These are phyloP conservation scores for Parietaria judaica DNA, from an alignment of 306 rosid species.

Conservation along the genomic window DNA sequence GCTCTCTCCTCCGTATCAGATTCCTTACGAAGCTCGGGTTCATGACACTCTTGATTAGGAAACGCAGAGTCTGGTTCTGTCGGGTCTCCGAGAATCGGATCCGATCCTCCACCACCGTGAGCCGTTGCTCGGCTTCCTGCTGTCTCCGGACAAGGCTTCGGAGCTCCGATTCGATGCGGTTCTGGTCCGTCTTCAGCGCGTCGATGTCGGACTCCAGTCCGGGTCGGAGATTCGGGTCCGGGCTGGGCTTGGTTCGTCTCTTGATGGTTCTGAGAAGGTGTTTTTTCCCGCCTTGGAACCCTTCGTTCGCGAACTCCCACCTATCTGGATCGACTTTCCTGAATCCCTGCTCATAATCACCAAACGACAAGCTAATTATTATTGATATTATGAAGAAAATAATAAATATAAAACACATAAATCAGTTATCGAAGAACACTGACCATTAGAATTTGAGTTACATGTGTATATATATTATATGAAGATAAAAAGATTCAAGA, in stretches of 20 bases:
- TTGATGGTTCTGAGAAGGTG: slow-evolving; percentile 79
- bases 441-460: too few species aligned
- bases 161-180: slow-evolving; percentile 46
- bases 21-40: slow-evolving; percentile 37
- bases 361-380: too few species aligned
- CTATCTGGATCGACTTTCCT: slow-evolving; percentile 74
- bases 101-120: slow-evolving; percentile 40
- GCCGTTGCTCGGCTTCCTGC: slow-evolving; percentile 40
- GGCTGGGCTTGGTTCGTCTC: slow-evolving; percentile 44
- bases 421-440: too few species aligned
- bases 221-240: slow-evolving; percentile 18
- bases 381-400: too few species aligned
- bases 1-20: slow-evolving; percentile 35
- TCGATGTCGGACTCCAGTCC: slow-evolving; percentile 49
- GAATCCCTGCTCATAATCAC: slow-evolving; percentile 50
- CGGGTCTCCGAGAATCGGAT: slow-evolving; percentile 40
- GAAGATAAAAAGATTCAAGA: too few species aligned
- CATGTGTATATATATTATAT: too few species aligned
- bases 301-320: slow-evolving; percentile 95
- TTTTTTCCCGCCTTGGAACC: slow-evolving; percentile 74
- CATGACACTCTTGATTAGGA: slow-evolving; percentile 44
- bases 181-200: slow-evolving; percentile 55
- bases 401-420: too few species aligned
- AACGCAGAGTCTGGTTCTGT: slow-evolving; percentile 52
- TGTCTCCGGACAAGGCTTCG: slow-evolving; percentile 46